Evolutionary conservation across 176 grass and related monocot species (phyloP).

Genomic region (Oropetium thomaeum): DNA sequence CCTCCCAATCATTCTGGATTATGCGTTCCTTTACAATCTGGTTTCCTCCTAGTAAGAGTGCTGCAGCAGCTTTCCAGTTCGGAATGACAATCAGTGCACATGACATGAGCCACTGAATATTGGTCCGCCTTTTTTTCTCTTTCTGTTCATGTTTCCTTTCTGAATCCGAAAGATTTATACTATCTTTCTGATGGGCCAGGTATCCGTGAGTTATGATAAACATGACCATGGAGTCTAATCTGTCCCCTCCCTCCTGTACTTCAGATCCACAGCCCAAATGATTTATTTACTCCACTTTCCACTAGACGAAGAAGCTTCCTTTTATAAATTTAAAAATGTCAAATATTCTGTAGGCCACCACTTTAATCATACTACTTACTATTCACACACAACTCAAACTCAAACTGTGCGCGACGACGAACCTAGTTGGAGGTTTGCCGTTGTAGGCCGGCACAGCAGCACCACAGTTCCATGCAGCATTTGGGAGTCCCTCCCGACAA

Average conservation of each 20-base stretch:
- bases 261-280: constrained; percentile 2
- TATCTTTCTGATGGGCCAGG: too few species aligned
- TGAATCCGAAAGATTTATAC: not conserved
- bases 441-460: not conserved
- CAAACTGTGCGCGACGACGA: not conserved
- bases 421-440: not conserved
- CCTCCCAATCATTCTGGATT: not conserved
- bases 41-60: too few species aligned
- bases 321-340: not conserved
- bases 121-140: not conserved
- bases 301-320: too few species aligned
- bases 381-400: too few species aligned
- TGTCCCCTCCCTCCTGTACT: not conserved
- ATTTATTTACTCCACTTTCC: not conserved
- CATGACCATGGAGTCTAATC: not conserved
- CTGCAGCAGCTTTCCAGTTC: not conserved
- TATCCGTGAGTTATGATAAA: not conserved
- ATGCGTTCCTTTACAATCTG: not conserved
- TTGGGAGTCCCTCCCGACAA: not conserved
- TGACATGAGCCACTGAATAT: not conserved
- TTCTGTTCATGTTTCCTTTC: not conserved
- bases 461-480: not conserved
- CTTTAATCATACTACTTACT: not conserved
- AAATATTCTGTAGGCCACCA: not conserved
- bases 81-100: not conserved